Percentiles rank a stretch among this genome's conserved stretches.
phyloP scores from a whole-genome alignment of 352 stramenopile genomes.

The Hyaloperonospora arabidopsidis region DNA sequence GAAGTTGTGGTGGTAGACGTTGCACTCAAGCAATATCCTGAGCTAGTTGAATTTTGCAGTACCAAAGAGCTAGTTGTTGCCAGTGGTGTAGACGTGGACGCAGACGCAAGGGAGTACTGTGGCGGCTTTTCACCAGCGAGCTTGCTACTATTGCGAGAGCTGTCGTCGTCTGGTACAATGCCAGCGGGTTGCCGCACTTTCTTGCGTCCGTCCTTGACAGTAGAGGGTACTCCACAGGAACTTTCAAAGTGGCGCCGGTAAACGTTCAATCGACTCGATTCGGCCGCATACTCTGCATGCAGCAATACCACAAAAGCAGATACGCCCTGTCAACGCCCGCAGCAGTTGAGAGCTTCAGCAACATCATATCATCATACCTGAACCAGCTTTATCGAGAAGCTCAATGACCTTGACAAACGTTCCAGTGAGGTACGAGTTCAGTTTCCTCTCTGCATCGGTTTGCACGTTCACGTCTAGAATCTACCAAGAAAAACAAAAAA shows the following conservation, averaged over 20 bases:
- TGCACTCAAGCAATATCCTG: slow-evolving; percentile 4
- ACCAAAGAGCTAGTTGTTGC: slow-evolving; percentile 12
- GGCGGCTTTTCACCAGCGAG: slow-evolving; percentile 7
- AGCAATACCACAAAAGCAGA: background rate
- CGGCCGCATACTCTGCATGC: slow-evolving; percentile 46
- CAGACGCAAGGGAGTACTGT: slow-evolving; percentile 22
- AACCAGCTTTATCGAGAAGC: slow-evolving; percentile 50
- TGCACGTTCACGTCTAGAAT: slow-evolving; percentile 69
- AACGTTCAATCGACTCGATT: slow-evolving; percentile 73
- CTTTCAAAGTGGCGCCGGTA: slow-evolving; percentile 75
- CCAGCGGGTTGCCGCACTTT: slow-evolving; percentile 13
- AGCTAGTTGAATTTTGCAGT: slow-evolving; percentile 15
- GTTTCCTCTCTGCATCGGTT: slow-evolving; percentile 50
- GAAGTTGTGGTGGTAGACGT: slow-evolving; percentile 14
- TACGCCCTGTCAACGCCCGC: background rate
- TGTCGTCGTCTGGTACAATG: slow-evolving; percentile 13
- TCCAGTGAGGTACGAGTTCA: slow-evolving; percentile 56
- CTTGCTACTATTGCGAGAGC: slow-evolving; percentile 10
- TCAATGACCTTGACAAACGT: slow-evolving; percentile 58
- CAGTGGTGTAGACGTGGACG: slow-evolving; percentile 12
- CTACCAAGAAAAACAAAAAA: slow-evolving; percentile 20
- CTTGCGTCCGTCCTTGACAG: slow-evolving; percentile 30
- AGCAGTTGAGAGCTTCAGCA: background rate
- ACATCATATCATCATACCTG: slow-evolving; percentile 27
- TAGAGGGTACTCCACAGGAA: slow-evolving; percentile 53